A percentile compares a stretch with the other conserved stretches of the same genome.
Evolutionary conservation across 805 yeast genomes (phyloP).

Genomic region (Brettanomyces nanus): DNA sequence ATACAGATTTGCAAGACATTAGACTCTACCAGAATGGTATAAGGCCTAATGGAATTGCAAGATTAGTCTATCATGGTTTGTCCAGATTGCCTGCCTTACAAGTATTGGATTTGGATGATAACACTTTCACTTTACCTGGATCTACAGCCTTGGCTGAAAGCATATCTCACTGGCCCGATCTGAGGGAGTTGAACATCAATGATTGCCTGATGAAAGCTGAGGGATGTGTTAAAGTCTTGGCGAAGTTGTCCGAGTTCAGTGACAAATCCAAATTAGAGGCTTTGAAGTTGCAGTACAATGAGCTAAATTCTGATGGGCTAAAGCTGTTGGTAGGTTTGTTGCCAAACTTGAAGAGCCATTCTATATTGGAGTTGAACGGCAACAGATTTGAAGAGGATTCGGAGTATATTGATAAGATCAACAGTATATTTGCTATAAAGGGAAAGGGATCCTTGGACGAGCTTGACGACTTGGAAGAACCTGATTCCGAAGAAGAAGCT

Average conservation of each 20-base stretch:
- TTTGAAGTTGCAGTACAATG: slow-evolving; percentile 82
- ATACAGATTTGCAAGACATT: slow-evolving; percentile 55
- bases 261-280: slow-evolving; percentile 36
- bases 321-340: slow-evolving; percentile 50
- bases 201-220: slow-evolving; percentile 79
- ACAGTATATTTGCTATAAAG: slow-evolving; percentile 55
- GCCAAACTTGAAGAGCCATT: slow-evolving; percentile 47
- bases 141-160: slow-evolving; percentile 56
- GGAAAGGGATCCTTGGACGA: slow-evolving; percentile 85
- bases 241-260: slow-evolving; percentile 32
- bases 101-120: slow-evolving; percentile 85
- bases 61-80: slow-evolving; percentile 67
- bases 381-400: slow-evolving; percentile 88
- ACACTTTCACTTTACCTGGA: slow-evolving; percentile 75
- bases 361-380: slow-evolving; percentile 80
- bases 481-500: slow-evolving; percentile 61
- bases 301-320: slow-evolving; percentile 62
- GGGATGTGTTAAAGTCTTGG: slow-evolving; percentile 56
- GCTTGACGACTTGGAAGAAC: slow-evolving; percentile 89
- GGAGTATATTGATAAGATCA: slow-evolving; percentile 53
- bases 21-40: slow-evolving; percentile 94
- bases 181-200: slow-evolving; percentile 75
- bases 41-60: slow-evolving; percentile 84
- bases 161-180: slow-evolving; percentile 53
- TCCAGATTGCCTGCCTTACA: slow-evolving; percentile 49